Evolutionary conservation across 352 stramenopile genomes (phyloP), one percentile per base, ranked within the genome.

Genomic region (Pythium diclinum): DNA sequence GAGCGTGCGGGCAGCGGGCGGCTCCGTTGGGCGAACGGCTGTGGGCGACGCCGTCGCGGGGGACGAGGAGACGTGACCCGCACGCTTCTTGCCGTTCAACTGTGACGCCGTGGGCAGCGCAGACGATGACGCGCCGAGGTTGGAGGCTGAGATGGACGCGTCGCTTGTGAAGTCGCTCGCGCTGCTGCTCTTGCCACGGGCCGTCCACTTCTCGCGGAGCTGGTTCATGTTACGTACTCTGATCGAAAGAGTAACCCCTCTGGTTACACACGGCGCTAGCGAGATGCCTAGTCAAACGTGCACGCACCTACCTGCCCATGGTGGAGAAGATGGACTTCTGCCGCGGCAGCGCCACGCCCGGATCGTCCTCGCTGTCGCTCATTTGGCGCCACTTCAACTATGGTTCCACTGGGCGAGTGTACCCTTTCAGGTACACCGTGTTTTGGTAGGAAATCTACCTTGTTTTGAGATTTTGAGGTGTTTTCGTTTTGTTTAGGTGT

Each of bases 171-270:
- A 61, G 3, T 73, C 59, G 42, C 53, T 65, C 25, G 21, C 42
- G 51, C 57, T 73, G 60, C 32, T 36, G 57, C 60, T 72, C 46
- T 73, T 69, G 36, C 53, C 33, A 40, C 58, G 60, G 14, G 47
- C 59, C 47, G 17, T 51, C 67, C 67, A 73, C 48, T 73, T 73
- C 34, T 73, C 67, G 11, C 67, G 67, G 32, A 73, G 33, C 13
- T 73, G 67, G 49, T 73, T 73, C 62, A 73, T 73, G 48, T 69
- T 71, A 52, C 58, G 63, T 40, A 70, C 64, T 11, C 64, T 71
- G 42, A n/a, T 42, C 17, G 13, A 49, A 13, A 10, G n/a, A 13
- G 32, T 52, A 13, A 6, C 55, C 25, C 21, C 30, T 11, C 13
- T 10, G 30, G 52, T 58, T 44, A 58, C 32, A 42, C 30, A 56